Conservation (phyloP, 495 filamentous ascomycete genomes). For the Hamigera avellanea region DNA sequence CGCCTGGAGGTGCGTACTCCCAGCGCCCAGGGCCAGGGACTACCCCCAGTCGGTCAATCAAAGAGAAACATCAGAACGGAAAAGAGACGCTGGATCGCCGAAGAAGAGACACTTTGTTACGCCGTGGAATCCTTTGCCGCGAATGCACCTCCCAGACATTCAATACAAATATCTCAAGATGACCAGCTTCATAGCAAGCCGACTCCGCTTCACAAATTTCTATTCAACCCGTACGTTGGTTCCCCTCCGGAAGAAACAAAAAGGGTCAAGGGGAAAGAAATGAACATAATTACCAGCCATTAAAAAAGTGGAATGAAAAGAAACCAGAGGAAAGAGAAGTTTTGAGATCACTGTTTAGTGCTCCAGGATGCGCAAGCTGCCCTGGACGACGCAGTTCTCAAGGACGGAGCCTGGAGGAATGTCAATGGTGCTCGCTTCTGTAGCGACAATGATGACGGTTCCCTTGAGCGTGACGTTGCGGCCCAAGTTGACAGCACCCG, state of each 20-base stretch:
- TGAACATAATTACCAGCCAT: conserved; percentile 2
- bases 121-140: conserved; percentile 18
- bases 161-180: conserved; percentile 4
- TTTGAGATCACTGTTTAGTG: conserved; percentile 43
- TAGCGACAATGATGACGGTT: conserved; percentile 99
- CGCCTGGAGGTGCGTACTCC: too few species aligned
- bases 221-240: too few species aligned
- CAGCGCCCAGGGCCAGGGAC: too few species aligned
- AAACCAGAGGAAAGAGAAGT: conserved; percentile 3
- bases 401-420: conserved; percentile 91
- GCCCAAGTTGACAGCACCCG: conserved; percentile 90
- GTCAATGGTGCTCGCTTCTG: conserved; percentile 95
- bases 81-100: conserved; percentile 14
- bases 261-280: neutral
- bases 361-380: conserved; percentile 87
- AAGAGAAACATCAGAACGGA: conserved; percentile 7
- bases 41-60: too few species aligned
- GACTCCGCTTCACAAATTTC: conserved; percentile 2
- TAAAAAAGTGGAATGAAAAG: conserved; percentile 1
- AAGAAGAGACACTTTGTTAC: conserved; percentile 20
- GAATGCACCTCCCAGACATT: conserved; percentile 19
- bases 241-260: neutral
- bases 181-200: neutral
- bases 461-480: conserved; percentile 93
- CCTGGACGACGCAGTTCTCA: conserved; percentile 99